Percentiles rank a stretch among this genome's conserved stretches.
Conservation (phyloP, 345 rosid species). For the Gossypium anomalum region DNA sequence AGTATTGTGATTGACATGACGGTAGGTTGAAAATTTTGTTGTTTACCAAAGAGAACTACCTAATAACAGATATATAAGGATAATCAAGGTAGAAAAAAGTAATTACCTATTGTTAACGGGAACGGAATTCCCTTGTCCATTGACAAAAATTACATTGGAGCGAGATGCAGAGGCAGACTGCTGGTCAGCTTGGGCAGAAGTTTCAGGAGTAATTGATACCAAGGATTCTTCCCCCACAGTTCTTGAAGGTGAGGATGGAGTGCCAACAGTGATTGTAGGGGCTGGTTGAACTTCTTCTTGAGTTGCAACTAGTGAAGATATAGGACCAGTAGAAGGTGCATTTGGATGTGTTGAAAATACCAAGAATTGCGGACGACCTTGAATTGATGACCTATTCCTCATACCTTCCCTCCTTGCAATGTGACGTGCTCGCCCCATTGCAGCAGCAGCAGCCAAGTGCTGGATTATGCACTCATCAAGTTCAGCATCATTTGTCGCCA, state of each 20-base stretch:
- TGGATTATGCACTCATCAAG: slow-evolving; percentile 94
- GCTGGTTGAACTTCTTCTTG: slow-evolving; percentile 47
- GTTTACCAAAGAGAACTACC: neutral
- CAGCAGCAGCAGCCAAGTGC: slow-evolving; percentile 73
- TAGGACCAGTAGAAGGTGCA: slow-evolving; percentile 37
- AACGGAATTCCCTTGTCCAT: neutral
- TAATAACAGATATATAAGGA: neutral
- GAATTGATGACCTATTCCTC: slow-evolving; percentile 66
- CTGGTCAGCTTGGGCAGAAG: neutral
- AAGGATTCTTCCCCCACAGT: neutral
- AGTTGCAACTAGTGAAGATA: neutral
- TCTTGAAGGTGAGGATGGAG: neutral
- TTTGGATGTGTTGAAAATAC: slow-evolving; percentile 61
- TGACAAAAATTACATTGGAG: neutral
- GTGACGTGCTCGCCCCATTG: slow-evolving; percentile 89
- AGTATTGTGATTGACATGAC: neutral
- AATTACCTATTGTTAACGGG: neutral
- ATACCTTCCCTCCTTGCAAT: slow-evolving; percentile 78
- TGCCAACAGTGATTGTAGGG: slow-evolving; percentile 30
- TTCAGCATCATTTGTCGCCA: slow-evolving; percentile 71
- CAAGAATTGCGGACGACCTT: slow-evolving; percentile 72
- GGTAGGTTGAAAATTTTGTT: neutral
- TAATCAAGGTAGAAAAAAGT: neutral
- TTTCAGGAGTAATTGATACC: neutral
- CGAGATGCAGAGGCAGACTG: neutral